Base-by-base conservation (phyloP, 257 asterid genomes). In the Thymus quinquecostatus region DNA sequence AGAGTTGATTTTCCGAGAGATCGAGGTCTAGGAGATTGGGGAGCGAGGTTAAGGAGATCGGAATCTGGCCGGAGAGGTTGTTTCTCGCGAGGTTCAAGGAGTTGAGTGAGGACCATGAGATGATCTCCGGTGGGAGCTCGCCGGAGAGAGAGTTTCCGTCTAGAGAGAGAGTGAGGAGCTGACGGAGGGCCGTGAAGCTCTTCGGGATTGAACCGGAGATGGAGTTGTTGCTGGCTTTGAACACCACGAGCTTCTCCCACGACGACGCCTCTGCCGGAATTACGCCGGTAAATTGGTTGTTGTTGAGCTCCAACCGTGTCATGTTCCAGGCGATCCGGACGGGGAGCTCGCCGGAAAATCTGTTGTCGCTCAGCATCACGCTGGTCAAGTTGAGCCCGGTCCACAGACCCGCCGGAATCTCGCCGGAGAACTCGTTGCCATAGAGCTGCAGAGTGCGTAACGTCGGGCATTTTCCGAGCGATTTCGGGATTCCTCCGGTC, bases 141-240 rank as follows among this genome's bases (percentile, higher is more conserved):
- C 96, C 95, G 6, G 92, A 82, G 57, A 92, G 82, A 4, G 82
- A 81, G 71, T 92, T 92, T 2, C 98, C 96, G 56, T 88, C 96
- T 3, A 90, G 88, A 29, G 29, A 49, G 47, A 92, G 75, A 61
- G 80, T 80, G 72, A 2, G 73, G 2, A 88, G 87, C 68, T 77
- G 74, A 62, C 69, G 54, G 76, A 93, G 96, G 11, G 82, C 66
- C 3, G 98, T 93, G 40, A 91, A 45, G 10, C 75, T 88, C 51
- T 38, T 75, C 1, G 98, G 95, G 41, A 91, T 67, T 8, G 49
- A 71, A n/a, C 98, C 98, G 0, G 90, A 76, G 49, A 93, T 60
- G 63, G 48, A 27, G 73, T 93, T 93, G 77, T 85, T 83, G 65
- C 96, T 83, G 1, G 89, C 96, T 64, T 78, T n/a, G 57, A 93